A percentile compares a stretch with the other conserved stretches of the same genome.
Conservation (phyloP, 2,329 filamentous ascomycete species). For the Colletotrichum sp. region DNA sequence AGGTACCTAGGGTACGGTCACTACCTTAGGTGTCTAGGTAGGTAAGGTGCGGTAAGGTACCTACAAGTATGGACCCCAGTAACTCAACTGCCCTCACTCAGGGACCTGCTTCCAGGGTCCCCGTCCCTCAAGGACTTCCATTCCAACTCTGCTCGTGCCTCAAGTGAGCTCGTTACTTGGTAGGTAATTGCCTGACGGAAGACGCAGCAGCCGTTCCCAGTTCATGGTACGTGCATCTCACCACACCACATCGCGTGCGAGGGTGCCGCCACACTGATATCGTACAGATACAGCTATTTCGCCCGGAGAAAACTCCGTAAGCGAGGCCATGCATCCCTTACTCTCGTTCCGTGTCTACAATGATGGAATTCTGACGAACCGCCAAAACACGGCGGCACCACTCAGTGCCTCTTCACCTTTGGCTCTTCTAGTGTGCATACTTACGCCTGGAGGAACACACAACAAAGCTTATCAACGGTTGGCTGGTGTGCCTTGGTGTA, state of each 20-base stretch:
- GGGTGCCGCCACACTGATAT: not conserved
- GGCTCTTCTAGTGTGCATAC: not conserved
- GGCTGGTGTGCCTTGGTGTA: not conserved
- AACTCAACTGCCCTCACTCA: not conserved
- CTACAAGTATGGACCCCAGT: not conserved
- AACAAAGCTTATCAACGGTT: not conserved
- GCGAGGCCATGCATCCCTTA: not conserved
- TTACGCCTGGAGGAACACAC: not conserved
- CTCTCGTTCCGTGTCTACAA: not conserved
- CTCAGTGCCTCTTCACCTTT: not conserved
- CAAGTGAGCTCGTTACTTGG: too few relatives aligned
- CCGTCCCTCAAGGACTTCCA: too few relatives aligned
- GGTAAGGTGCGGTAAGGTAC: too few relatives aligned
- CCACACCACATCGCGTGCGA: not conserved
- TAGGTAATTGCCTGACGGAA: not conserved
- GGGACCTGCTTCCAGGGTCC: not conserved
- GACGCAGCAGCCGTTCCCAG: not conserved
- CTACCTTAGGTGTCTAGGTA: too few relatives aligned
- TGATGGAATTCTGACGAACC: not conserved
- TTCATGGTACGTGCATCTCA: not conserved
- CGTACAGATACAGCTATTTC: not conserved
- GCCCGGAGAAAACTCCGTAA: slow-evolving; percentile 10
- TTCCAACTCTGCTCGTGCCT: too few relatives aligned
- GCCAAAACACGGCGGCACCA: not conserved
- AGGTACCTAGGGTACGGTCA: too few relatives aligned